Evolutionary conservation across 352 stramenopile species (phyloP).

Genomic region (Phytophthora quininea): DNA sequence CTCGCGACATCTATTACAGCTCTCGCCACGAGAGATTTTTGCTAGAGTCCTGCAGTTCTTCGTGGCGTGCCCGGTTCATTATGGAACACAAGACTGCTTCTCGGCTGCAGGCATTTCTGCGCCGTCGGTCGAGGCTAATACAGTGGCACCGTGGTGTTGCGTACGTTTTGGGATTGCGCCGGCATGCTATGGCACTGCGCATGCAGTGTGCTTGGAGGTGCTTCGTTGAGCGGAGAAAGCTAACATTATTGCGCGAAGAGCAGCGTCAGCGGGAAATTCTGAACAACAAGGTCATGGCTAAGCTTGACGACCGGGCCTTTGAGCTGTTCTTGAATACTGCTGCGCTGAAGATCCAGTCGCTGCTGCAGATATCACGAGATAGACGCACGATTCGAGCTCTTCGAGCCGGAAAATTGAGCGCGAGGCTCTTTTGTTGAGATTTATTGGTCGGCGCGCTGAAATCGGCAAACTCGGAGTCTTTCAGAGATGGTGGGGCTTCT

Average conservation of each 20-base stretch:
- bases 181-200: constrained; percentile 28
- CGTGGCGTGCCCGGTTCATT: constrained; percentile 51
- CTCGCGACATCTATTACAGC: constrained; percentile 45
- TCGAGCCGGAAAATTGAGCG: constrained; percentile 46
- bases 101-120: constrained; percentile 38
- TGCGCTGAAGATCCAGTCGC: constrained; percentile 55
- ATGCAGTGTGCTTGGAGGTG: constrained; percentile 63
- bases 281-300: constrained; percentile 46
- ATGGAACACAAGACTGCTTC: constrained; percentile 42
- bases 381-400: constrained; percentile 43
- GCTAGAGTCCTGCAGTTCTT: constrained; percentile 39
- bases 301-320: constrained; percentile 52
- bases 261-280: constrained; percentile 39
- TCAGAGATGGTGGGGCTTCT: constrained; percentile 44
- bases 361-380: constrained; percentile 46
- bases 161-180: constrained; percentile 38
- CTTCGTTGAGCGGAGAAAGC: constrained; percentile 26
- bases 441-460: constrained; percentile 38
- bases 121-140: constrained; percentile 16
- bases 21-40: constrained; percentile 55
- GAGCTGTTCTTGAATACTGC: constrained; percentile 41
- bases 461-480: constrained; percentile 37
- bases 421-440: constrained; percentile 39
- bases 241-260: constrained; percentile 29
- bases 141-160: constrained; percentile 27